Evolutionary conservation across 768 basidiomycete genomes (phyloP).

Genomic region (Auriculariales sp.): DNA sequence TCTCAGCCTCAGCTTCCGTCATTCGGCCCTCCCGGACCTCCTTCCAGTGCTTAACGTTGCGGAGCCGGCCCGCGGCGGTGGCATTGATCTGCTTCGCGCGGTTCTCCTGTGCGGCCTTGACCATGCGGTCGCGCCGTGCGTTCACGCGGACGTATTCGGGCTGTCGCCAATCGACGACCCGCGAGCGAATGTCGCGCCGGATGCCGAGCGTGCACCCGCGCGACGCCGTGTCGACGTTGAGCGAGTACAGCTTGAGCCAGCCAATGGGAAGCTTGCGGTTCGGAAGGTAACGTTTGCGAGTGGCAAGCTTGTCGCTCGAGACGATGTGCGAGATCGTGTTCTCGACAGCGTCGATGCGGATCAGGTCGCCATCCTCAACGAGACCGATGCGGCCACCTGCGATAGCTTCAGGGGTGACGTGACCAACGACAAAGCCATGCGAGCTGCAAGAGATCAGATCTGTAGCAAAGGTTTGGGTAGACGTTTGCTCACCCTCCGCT

Average conservation of each 20-base stretch:
- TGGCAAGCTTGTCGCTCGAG: constrained; percentile 62
- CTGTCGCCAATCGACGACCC: not conserved
- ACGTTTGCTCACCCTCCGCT: constrained; percentile 71
- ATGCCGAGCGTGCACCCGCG: not conserved
- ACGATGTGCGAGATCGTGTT: constrained; percentile 74
- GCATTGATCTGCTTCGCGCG: too few relatives aligned
- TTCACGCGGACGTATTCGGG: too few relatives aligned
- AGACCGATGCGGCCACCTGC: constrained; percentile 88
- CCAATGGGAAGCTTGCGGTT: not conserved
- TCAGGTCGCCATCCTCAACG: constrained; percentile 74
- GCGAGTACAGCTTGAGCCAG: not conserved
- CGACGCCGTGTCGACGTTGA: not conserved
- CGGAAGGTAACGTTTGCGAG: constrained; percentile 20
- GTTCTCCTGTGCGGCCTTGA: too few relatives aligned
- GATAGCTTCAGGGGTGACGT: constrained; percentile 93
- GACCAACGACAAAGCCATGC: constrained; percentile 93
- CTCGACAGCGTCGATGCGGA: constrained; percentile 76
- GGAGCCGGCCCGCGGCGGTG: too few relatives aligned
- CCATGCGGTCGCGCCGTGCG: too few relatives aligned
- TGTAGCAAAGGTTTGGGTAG: constrained; percentile 9
- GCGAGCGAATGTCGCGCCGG: not conserved
- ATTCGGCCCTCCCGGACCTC: too few relatives aligned
- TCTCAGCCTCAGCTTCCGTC: too few relatives aligned
- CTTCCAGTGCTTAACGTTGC: too few relatives aligned
- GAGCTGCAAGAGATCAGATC: constrained; percentile 38